Conservation (phyloP, 495 filamentous ascomycete species). For the Talaromyces ruber region DNA sequence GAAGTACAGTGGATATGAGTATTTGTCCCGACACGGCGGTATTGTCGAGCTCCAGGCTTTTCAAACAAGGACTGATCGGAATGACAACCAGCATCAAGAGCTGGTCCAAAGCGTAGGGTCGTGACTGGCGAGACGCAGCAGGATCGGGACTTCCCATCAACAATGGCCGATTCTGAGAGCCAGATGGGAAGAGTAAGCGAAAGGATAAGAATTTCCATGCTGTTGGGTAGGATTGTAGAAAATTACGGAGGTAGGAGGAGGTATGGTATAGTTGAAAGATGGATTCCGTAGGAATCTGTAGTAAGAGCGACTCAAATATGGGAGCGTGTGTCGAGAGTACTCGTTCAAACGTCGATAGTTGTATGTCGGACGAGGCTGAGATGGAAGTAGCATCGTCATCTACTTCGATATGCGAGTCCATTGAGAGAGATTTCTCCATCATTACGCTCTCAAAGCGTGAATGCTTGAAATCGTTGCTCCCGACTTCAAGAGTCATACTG, state of each 20-base stretch:
- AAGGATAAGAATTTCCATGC: constrained; percentile 57
- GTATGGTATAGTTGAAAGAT: constrained; percentile 52
- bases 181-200: constrained; percentile 40
- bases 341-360: constrained; percentile 40
- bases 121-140: constrained; percentile 37
- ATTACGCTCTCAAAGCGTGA: constrained; percentile 9
- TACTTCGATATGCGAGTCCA: not conserved
- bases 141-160: constrained; percentile 27
- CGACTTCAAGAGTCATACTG: not conserved
- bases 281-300: constrained; percentile 47
- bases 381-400: constrained; percentile 8
- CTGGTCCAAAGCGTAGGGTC: constrained; percentile 48
- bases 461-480: not conserved
- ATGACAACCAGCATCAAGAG: constrained; percentile 46
- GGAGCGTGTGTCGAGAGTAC: constrained; percentile 47
- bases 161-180: constrained; percentile 26
- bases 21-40: constrained; percentile 52
- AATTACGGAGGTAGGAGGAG: constrained; percentile 43
- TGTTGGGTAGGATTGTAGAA: constrained; percentile 47
- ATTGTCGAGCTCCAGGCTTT: constrained; percentile 50
- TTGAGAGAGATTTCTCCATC: constrained; percentile 1
- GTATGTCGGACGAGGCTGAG: constrained; percentile 21
- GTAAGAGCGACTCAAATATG: constrained; percentile 48
- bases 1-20: constrained; percentile 43
- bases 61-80: constrained; percentile 47